Conservation (phyloP, 1,139 yeast genomes). For the Lipomyces yarrowii region DNA sequence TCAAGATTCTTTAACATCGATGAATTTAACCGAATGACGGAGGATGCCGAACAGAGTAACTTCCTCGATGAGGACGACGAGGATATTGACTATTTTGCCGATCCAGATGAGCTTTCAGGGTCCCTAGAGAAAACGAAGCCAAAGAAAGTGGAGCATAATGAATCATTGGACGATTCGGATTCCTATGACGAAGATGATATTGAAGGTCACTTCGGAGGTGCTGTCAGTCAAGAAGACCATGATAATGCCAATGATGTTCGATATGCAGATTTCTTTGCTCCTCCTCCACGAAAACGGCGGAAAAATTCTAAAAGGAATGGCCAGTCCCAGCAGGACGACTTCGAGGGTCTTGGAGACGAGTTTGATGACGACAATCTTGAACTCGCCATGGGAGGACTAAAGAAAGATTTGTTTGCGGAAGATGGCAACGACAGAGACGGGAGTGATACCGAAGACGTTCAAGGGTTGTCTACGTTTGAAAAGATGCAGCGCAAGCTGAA, state of each 20-base stretch:
- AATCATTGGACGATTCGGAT: constrained; percentile 33
- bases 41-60: constrained; percentile 64
- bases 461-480: constrained; percentile 71
- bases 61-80: constrained; percentile 67
- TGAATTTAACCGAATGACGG: constrained; percentile 78
- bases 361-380: constrained; percentile 49
- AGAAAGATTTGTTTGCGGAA: constrained; percentile 58
- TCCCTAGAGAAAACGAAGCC: neutral
- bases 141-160: constrained; percentile 36
- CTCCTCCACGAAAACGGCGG: constrained; percentile 38
- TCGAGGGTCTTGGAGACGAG: constrained; percentile 35
- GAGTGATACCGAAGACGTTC: constrained; percentile 38
- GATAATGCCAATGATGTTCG: constrained; percentile 39
- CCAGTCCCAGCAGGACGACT: constrained; percentile 31
- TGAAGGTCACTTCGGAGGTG: constrained; percentile 27
- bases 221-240: constrained; percentile 7
- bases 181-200: constrained; percentile 33
- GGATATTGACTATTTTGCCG: constrained; percentile 58
- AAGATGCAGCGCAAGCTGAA: constrained; percentile 78
- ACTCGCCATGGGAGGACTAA: constrained; percentile 57
- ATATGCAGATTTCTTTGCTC: constrained; percentile 48
- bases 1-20: constrained; percentile 87
- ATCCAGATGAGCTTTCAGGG: constrained; percentile 45
- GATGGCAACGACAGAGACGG: constrained; percentile 46
- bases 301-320: constrained; percentile 30